Base-by-base conservation (phyloP, 2,329 filamentous ascomycete genomes). In the Diaporthe velutina region DNA sequence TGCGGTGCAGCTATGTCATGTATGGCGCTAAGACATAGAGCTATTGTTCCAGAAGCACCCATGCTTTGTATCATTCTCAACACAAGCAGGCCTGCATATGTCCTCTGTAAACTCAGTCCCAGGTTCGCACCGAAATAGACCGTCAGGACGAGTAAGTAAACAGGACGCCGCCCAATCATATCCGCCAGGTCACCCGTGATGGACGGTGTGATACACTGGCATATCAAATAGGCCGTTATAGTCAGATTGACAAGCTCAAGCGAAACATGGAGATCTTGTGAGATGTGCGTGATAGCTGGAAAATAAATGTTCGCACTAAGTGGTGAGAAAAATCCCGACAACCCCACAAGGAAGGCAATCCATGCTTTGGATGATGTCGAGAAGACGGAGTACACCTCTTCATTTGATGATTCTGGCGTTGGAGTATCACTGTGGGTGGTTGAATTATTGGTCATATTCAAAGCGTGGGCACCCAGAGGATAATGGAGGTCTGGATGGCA, bases 151-250 rank as follows among this genome's bases (percentile, higher is more conserved):
- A 70, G 64, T 57, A 22, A 52, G 42, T 33, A 73, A 73, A 68
- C 74, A 58, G 25, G 57, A 38, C 38, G 64, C 71, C 54, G 61
- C 68, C 25, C 76, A 73, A 67, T 72, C 74, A 60, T 73, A 72
- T 73, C 76, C 73, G 71, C 76, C 75, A 68, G 72, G 70, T 55
- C 73, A 2, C 54, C 54, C 2, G 54, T 57, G 30, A 57, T n/a
- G 9, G 54, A 57, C 3, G 54, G 28, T 57, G 54, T 57, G 9
- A 57, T 57, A 57, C 54, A 57, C 28, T 57, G 54, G 30, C 54
- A 57, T 22, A 57, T 38, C 38, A 38, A n/a, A 10, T 57, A 57
- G 19, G 54, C 54, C 54, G 54, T 35, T 19, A 57, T 57, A 4
- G 54, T 57, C 6, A 57, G 17, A 12, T 57, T 57, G 3, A 57